Conservation (phyloP, 495 filamentous ascomycete species). For the Aspergillus kassunensis region DNA sequence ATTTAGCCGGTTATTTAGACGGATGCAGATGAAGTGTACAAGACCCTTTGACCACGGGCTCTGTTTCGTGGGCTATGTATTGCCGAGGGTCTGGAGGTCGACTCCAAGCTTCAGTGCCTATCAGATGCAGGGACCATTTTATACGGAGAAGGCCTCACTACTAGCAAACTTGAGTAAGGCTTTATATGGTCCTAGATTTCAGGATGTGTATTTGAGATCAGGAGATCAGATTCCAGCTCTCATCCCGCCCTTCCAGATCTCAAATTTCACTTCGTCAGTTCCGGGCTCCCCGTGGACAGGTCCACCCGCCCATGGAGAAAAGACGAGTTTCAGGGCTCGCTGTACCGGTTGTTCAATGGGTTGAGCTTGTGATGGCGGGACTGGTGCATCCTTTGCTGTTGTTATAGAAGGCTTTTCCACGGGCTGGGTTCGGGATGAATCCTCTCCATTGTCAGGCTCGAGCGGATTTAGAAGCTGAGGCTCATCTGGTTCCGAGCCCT, state of each 20-base stretch:
- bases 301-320: slow-evolving; percentile 58
- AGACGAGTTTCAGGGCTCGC: slow-evolving; percentile 76
- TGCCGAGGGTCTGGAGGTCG: too few species aligned
- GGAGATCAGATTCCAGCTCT: slow-evolving; percentile 8
- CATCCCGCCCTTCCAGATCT: slow-evolving; percentile 49
- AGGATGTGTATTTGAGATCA: too few species aligned
- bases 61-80: too few species aligned
- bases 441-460: background rate
- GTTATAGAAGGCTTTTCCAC: background rate
- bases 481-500: background rate
- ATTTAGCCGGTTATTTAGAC: too few species aligned
- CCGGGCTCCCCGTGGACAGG: background rate
- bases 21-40: too few species aligned
- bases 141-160: too few species aligned
- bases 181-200: too few species aligned
- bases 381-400: background rate
- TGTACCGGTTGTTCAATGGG: slow-evolving; percentile 27
- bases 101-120: too few species aligned
- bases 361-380: background rate
- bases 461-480: background rate
- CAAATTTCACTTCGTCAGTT: slow-evolving; percentile 41
- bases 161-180: too few species aligned
- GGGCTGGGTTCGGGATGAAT: background rate
- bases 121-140: too few species aligned
- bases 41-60: too few species aligned